phyloP scores from a whole-genome alignment of 176 grass and related monocot species.

The Carex littledalei region DNA sequence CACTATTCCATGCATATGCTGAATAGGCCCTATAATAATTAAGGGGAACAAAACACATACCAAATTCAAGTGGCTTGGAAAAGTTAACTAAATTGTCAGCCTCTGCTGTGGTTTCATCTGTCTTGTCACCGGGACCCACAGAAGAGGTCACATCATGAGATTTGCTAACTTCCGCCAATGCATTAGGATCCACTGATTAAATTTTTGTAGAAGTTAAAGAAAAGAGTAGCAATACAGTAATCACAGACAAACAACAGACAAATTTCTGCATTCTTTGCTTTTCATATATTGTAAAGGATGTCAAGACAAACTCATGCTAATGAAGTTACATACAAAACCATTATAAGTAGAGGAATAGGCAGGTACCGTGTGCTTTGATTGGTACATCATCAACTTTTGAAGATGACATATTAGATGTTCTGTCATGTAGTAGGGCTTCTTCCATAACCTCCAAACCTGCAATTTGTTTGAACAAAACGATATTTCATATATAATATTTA shows the following conservation, averaged over 20 bases:
- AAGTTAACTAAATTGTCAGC: not conserved
- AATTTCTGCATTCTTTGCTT: not conserved
- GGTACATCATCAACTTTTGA: not conserved
- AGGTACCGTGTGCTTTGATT: not conserved
- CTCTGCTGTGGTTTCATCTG: not conserved
- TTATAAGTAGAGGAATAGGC: not conserved
- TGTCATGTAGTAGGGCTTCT: not conserved
- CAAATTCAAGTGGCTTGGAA: conserved; percentile 1
- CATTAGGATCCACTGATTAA: not conserved
- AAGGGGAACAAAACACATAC: conserved; percentile 1
- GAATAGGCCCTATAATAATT: not conserved
- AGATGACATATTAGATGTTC: not conserved
- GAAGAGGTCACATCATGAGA: not conserved
- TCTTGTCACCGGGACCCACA: not conserved
- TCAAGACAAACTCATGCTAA: not conserved
- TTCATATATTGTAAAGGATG: not conserved
- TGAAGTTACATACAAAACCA: not conserved
- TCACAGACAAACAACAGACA: not conserved
- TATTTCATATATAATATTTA: not conserved
- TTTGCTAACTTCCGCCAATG: not conserved
- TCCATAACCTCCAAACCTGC: not conserved
- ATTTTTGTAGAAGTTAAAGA: not conserved
- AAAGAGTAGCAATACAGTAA: not conserved
- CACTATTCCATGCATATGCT: too few relatives aligned
- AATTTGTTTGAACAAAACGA: conserved; percentile 3